phyloP scores from a whole-genome alignment of 2,329 filamentous ascomycete genomes.

The Xylaria arbuscula region DNA sequence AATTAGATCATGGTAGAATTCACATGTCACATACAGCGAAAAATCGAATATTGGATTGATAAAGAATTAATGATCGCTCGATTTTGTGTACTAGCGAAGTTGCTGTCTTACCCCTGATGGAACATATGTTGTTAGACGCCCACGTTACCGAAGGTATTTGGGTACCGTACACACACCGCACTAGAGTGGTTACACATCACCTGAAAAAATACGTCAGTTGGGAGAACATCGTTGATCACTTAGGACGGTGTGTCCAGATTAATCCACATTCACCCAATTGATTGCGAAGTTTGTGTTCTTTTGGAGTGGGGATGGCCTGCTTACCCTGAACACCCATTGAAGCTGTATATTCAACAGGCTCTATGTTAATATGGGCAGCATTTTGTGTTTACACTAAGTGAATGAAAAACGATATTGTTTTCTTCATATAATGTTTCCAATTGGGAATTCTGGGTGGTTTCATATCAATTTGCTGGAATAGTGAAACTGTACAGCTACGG shows the following conservation, averaged over 20 bases:
- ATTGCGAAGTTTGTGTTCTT: too few relatives aligned
- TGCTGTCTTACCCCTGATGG: background rate
- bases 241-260: too few relatives aligned
- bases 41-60: background rate
- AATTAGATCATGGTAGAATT: constrained; percentile 19
- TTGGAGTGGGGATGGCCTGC: too few relatives aligned
- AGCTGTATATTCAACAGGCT: too few relatives aligned
- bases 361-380: background rate
- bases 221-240: background rate
- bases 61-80: background rate
- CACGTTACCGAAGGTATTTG: too few relatives aligned
- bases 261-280: background rate
- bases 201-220: background rate
- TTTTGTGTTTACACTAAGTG: too few relatives aligned
- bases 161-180: background rate
- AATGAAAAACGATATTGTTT: too few relatives aligned
- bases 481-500: background rate
- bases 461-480: too few relatives aligned
- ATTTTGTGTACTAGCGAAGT: background rate
- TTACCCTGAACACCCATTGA: too few relatives aligned
- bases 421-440: too few relatives aligned
- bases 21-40: background rate
- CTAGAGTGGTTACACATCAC: background rate
- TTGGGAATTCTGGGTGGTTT: too few relatives aligned
- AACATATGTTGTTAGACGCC: background rate